Evolutionary conservation across 768 basidiomycete species (phyloP), one percentile per base, ranked within the genome.

Genomic region (Xanthoconium purpureum): DNA sequence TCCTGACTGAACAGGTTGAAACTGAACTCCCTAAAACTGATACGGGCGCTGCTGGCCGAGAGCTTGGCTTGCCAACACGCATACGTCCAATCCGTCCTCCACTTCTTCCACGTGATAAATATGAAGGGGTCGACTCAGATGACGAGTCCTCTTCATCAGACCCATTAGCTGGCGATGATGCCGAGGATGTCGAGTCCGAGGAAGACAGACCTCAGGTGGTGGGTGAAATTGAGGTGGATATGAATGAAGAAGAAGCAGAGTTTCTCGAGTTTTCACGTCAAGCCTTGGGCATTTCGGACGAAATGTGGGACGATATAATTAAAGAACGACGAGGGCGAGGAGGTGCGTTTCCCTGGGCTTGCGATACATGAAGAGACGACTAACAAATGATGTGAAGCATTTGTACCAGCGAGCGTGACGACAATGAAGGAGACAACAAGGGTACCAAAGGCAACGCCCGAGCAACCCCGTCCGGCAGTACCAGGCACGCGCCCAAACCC

Each of bases 181-280:
- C 74, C 1, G 84, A 82, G 48, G 75, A 79, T 33, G 72, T 70
- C 10, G 89, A 89, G 52, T 82, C 80, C 5, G 93, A 90, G 40
- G 89, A 92, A 53, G 92, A 94, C 47, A 75, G 76, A n/a, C 92
- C 93, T 0, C 85, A 89, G 63, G 80, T 95, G 4, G 84, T 91
- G 2, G 91, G 87, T 15, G 89, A 94, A 20, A 74, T 93, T 5
- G 94, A 94, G 63, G 80, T 94, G 35, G 88, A 97, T 62, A 96
- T 98, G 93, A 83, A 78, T 1, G 88, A 91, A 63, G 97, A 99
- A 72, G 84, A 92, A 72, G 93, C 90, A 63, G 96, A 97, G 62
- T 99, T 98, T 62, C 74, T 99, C 32, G 89, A 93, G 73, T 99
- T 99, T 71, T 90, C 97, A 13, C 84, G 93, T 45, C 91, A 98